These are phyloP conservation scores for Teratosphaeria nubilosa DNA, from an alignment of 2,329 filamentous ascomycete genomes.

Conservation along the genomic window DNA sequence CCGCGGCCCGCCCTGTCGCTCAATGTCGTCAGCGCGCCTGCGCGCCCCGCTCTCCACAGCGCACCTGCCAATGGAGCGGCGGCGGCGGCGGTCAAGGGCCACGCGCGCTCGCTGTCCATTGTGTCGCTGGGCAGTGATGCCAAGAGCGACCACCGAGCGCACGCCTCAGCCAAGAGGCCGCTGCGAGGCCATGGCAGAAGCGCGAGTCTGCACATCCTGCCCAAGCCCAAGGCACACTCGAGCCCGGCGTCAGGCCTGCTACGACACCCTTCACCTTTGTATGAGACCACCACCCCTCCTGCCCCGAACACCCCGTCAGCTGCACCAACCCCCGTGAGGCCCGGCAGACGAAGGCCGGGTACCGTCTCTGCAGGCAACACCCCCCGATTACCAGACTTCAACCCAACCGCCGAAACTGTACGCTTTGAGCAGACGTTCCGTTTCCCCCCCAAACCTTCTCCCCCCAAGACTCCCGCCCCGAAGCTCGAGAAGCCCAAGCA, in stretches of 20 bases:
- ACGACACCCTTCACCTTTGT: slow-evolving; percentile 32
- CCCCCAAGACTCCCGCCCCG: slow-evolving; percentile 14
- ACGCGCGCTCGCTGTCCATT: slow-evolving; percentile 40
- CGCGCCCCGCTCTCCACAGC: slow-evolving; percentile 11
- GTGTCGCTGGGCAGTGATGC: slow-evolving; percentile 38
- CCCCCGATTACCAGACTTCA: slow-evolving; percentile 15
- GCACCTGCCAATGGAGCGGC: slow-evolving; percentile 28
- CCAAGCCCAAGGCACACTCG: slow-evolving; percentile 24
- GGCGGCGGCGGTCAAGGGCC: slow-evolving; percentile 38
- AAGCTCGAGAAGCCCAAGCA: slow-evolving; percentile 22
- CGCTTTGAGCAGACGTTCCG: slow-evolving; percentile 15
- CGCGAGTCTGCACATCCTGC: slow-evolving; percentile 67
- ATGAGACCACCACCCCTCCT: slow-evolving; percentile 30
- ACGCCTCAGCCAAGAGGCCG: slow-evolving; percentile 33
- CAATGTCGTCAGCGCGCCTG: slow-evolving; percentile 28
- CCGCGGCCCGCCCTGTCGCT: slow-evolving; percentile 55
- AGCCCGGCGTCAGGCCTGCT: slow-evolving; percentile 5
- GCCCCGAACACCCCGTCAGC: slow-evolving; percentile 7
- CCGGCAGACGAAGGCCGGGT: slow-evolving; percentile 17
- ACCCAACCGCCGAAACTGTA: slow-evolving; percentile 6
- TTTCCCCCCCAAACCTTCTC: slow-evolving; percentile 17
- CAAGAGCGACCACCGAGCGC: slow-evolving; percentile 15
- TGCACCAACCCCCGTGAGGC: slow-evolving; percentile 11
- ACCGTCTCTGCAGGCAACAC: slow-evolving; percentile 22
- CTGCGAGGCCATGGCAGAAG: slow-evolving; percentile 62